These are phyloP conservation scores for Aspergillus aculeatinus DNA, from an alignment of 2,329 filamentous ascomycete species.

Conservation along the genomic window DNA sequence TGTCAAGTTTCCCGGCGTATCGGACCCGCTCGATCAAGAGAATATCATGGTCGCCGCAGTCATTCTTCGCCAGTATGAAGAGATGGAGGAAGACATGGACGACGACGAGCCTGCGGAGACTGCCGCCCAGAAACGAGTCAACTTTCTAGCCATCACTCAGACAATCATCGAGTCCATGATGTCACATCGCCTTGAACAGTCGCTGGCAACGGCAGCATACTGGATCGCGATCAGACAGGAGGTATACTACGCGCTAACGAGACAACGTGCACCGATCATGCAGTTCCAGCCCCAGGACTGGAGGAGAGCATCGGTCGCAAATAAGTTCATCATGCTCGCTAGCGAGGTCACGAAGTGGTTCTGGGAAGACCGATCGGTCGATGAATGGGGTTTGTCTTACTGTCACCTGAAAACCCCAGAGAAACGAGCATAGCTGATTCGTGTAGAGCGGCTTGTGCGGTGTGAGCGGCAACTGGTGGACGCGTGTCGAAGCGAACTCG, in stretches of 20 bases:
- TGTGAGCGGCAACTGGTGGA: not conserved
- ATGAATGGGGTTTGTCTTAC: constrained; percentile 17
- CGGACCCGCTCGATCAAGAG: constrained; percentile 21
- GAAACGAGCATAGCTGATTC: not conserved
- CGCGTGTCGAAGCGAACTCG: not conserved
- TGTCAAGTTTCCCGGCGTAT: constrained; percentile 16
- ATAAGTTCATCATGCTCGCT: constrained; percentile 20
- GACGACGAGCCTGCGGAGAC: constrained; percentile 18
- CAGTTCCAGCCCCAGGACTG: constrained; percentile 13
- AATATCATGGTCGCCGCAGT: constrained; percentile 28
- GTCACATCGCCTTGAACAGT: constrained; percentile 16
- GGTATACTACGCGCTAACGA: constrained; percentile 24
- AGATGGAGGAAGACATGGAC: constrained; percentile 31
- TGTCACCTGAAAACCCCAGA: not conserved
- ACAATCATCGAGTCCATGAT: constrained; percentile 24
- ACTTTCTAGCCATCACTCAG: constrained; percentile 25
- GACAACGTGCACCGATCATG: constrained; percentile 18
- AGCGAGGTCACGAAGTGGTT: constrained; percentile 24
- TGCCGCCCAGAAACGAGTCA: constrained; percentile 15
- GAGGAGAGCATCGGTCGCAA: constrained; percentile 13
- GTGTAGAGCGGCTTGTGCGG: not conserved
- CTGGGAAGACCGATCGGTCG: constrained; percentile 13
- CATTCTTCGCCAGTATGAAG: constrained; percentile 27
- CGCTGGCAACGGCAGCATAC: constrained; percentile 22
- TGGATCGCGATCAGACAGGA: constrained; percentile 29